Evolutionary conservation across 2,329 filamentous ascomycete species (phyloP), one percentile per base, ranked within the genome.

Genomic region (Stachybotrys echinatus): DNA sequence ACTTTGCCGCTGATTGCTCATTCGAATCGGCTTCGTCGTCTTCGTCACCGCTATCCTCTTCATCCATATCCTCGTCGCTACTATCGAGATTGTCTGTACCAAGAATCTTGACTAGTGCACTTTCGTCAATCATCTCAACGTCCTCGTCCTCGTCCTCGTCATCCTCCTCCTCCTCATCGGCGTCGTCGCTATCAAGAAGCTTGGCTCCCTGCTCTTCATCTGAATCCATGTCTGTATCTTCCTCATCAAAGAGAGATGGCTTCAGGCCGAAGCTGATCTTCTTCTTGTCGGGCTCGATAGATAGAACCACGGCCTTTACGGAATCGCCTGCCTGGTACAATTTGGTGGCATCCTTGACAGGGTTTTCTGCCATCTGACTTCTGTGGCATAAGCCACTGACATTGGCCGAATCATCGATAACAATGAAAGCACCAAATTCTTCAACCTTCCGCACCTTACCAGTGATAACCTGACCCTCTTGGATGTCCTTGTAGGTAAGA

Each of bases 371-470:
- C 79, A 99, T 91, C 65, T 99, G 87, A 55, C 85, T 92, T 54
- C 88, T 83, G 67, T 99, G 94, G 66, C 92, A 97, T 10, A 99
- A 79, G 54, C 94, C 94, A 58, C 92, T 95, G 54, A 99, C 83
- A 58, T 95, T 95, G 49, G 82, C 78, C 5, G 92, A 95, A 52
- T 87, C 84, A 66, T 96, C 90, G 19, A 99, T 75, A 42, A 95
- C 82, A 58, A 99, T 88, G 66, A 99, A 99, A 5, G 92, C 92
- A 56, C 94, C 94, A 65, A 92, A 99, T 27, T 96, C 88, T 62
- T 95, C 89, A 2, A 97, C 91, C 69, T 95, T 96, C 60, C 92
- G 86, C 50, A 99, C 83, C 64, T 89, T 95, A 45, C 92, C 94
- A 12, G 89, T 95, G 31, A 99, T 80, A 27, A 91, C 74, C 67